Conservation (phyloP, 2,329 filamentous ascomycete genomes). For the Penicillium capsulatum region DNA sequence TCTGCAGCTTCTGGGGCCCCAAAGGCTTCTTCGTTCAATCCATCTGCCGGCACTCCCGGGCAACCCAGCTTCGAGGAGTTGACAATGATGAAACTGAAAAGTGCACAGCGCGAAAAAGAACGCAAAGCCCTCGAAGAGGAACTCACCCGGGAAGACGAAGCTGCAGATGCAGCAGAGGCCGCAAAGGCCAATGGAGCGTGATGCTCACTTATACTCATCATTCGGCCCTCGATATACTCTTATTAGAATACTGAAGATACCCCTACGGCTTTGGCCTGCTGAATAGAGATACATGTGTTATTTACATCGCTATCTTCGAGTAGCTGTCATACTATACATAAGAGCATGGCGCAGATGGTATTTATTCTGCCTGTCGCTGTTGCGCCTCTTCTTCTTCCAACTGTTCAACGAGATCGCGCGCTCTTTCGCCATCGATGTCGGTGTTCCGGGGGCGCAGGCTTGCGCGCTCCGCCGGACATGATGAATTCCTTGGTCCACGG, state of each 20-base stretch:
- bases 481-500: constrained; percentile 60
- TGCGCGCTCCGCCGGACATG: constrained; percentile 36
- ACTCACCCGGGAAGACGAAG: constrained; percentile 48
- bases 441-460: constrained; percentile 24
- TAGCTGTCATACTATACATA: neutral
- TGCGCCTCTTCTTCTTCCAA: constrained; percentile 33
- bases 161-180: constrained; percentile 35
- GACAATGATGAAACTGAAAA: constrained; percentile 55
- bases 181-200: constrained; percentile 14
- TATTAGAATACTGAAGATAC: neutral
- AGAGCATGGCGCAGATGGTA: neutral
- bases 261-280: constrained; percentile 4
- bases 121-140: constrained; percentile 52
- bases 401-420: constrained; percentile 36
- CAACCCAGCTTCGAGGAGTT: constrained; percentile 43
- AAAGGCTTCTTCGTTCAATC: constrained; percentile 25
- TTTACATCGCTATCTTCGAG: constrained; percentile 18
- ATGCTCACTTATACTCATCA: too few species aligned
- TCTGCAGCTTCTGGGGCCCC: constrained; percentile 28
- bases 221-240: too few species aligned
- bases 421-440: constrained; percentile 31
- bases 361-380: constrained; percentile 24
- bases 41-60: constrained; percentile 24
- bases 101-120: constrained; percentile 52
- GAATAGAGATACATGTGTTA: constrained; percentile 17